Conservation (phyloP, 805 yeast species). For the Yamadazyma akitaensis region DNA sequence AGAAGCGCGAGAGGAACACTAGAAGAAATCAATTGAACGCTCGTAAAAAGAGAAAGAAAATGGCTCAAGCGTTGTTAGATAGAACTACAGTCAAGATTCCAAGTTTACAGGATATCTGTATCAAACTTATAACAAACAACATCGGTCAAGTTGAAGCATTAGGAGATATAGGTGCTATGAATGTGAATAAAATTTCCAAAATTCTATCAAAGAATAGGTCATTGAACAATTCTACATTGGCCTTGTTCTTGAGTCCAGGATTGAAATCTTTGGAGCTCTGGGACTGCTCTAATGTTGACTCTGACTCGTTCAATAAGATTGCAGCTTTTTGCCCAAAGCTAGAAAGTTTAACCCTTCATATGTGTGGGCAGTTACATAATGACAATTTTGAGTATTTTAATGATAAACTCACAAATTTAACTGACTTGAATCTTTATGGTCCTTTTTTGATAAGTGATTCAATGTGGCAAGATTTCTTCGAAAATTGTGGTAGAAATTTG, state of each 20-base stretch:
- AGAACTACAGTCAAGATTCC: constrained; percentile 61
- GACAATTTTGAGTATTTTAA: constrained; percentile 65
- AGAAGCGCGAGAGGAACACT: constrained; percentile 42
- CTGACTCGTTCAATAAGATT: constrained; percentile 61
- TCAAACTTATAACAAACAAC: constrained; percentile 58
- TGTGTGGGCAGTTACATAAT: constrained; percentile 92
- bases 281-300: constrained; percentile 84
- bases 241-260: constrained; percentile 66
- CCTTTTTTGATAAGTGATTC: constrained; percentile 77
- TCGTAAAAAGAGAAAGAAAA: constrained; percentile 68
- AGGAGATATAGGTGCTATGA: constrained; percentile 80
- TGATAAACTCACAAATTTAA: constrained; percentile 53
- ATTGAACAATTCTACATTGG: constrained; percentile 65
- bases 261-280: constrained; percentile 65
- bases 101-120: constrained; percentile 79
- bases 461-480: constrained; percentile 77
- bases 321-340: constrained; percentile 79
- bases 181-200: constrained; percentile 66
- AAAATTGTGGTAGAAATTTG: constrained; percentile 51
- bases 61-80: constrained; percentile 83
- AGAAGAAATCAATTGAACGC: constrained; percentile 58
- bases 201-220: constrained; percentile 83
- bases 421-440: constrained; percentile 71
- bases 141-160: constrained; percentile 75
- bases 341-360: constrained; percentile 61